Base-by-base conservation (phyloP, 176 grass and related monocot genomes). In the Oryza australiensis region DNA sequence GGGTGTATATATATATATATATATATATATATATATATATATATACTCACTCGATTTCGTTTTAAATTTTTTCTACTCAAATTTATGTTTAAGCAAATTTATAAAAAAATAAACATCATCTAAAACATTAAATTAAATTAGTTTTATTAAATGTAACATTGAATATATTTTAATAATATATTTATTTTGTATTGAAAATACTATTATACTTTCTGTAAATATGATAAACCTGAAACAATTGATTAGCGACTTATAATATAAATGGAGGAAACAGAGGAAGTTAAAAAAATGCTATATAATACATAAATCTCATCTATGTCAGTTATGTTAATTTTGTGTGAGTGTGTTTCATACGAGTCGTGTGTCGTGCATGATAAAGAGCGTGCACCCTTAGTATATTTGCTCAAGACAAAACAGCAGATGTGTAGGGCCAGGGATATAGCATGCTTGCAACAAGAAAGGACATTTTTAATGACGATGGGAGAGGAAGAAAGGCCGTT, bases 381-480 rank as follows among this genome's bases (percentile, higher is more conserved):
- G 55, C 7, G 84, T 35, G 14, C 68, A 68, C 68, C 84, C 26
- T 62, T 86, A 67, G 13, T 64, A 38, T 60, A 68, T 12, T 12
- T 27, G 26, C 77, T 37, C 14, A 41, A 49, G 22, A 81, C 48
- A 81, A 62, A 33, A 10, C 26, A 27, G 48, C 22, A 75, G 33
- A 75, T 69, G 22, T 33, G 78, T 35, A 40, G 62, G 77, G 34
- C 32, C 12, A 51, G 3, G 63, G 26, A 34, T 9, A n/a, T 70
- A 5, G 32, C 85, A 81, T 62, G 66, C 83, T 86, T 86, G 78
- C 83, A 73, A 89, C 35, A 12, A 73, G 78, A 86, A 66, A 66
- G 42, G 73, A 86, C 88, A 55, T 62, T 59, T 78, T 43, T 78
- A 72, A 51, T 86, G 88, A 78, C 88, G 83, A 57, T 11, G 72